phyloP scores from a whole-genome alignment of 2,329 filamentous ascomycete species.

The Sporothrix schenckii region DNA sequence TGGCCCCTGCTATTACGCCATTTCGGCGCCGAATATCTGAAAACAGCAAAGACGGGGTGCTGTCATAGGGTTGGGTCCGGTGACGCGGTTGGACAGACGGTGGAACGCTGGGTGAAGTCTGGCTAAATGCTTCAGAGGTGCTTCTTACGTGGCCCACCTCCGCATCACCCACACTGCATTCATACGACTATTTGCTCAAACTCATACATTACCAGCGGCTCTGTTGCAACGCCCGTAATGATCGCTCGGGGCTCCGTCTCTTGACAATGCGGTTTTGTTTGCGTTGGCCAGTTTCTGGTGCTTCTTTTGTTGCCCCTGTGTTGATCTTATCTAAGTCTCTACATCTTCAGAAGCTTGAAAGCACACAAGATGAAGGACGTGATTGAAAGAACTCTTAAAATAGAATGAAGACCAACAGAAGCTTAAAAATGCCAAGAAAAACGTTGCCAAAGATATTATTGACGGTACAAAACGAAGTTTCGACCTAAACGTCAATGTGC shows the following conservation, averaged over 20 bases:
- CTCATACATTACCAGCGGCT: background rate
- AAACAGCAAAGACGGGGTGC: background rate
- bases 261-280: background rate
- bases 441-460: background rate
- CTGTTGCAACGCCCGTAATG: background rate
- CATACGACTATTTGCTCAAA: background rate
- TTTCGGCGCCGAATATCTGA: conserved; percentile 6
- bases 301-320: background rate
- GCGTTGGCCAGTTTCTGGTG: background rate
- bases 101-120: conserved; percentile 15
- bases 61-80: background rate
- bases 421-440: background rate
- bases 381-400: background rate
- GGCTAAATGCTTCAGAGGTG: conserved; percentile 9
- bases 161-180: background rate
- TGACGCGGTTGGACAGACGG: background rate
- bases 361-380: background rate
- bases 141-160: background rate
- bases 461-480: background rate
- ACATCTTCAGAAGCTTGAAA: background rate
- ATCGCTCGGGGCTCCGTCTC: background rate
- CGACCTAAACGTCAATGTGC: too few species aligned
- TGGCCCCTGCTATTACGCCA: background rate
- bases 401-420: background rate
- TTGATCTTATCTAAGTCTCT: background rate